Base-by-base conservation (phyloP, 306 rosid species). In the Glycine latifolia region DNA sequence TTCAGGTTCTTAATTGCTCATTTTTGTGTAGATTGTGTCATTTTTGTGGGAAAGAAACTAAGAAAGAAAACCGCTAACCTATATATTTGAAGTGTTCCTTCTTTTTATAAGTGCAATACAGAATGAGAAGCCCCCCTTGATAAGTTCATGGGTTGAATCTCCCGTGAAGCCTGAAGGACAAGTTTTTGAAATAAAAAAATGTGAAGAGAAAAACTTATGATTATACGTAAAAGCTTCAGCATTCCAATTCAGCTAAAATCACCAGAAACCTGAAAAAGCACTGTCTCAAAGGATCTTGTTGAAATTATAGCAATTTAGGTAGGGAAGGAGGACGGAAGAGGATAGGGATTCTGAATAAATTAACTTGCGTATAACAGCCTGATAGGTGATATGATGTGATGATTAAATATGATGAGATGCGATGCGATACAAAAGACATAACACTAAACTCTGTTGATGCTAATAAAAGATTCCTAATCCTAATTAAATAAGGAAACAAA, bases 21-120 rank as follows among this genome's bases (percentile, higher is more conserved):
- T 14, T 61, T 60, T 77, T 14, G 1, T n/a, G 62, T 50, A 14
- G 68, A 83, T 41, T 71, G 74, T 33, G 7, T 58, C 66, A 44
- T 26, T 26, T 26, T 26, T 26, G 43, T 10, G 58, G 10, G 59
- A 13, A 50, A 56, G 65, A 56, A 48, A 37, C 41, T 37, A 37
- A 37, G 41, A 37, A 37, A 37, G 41, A 37, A 37, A 37, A 4
- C 41, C 41, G 0, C 41, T 37, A 37, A 37, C 52, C 69, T 74
- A 63, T 50, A 5, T 48, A 31, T 76, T 61, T 61, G 20, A 60
- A 37, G 79, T 13, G 31, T 8, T 50, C 56, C 5, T 9, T 72
- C 67, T 15, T 26, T 76, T 6, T 47, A 43, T 16, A 55, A 16
- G 67, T 73, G 67, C 67, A 37, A 7, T 44, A 26, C 55, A 75